Base-by-base conservation (phyloP, 345 rosid species). In the Pistacia atlantica region DNA sequence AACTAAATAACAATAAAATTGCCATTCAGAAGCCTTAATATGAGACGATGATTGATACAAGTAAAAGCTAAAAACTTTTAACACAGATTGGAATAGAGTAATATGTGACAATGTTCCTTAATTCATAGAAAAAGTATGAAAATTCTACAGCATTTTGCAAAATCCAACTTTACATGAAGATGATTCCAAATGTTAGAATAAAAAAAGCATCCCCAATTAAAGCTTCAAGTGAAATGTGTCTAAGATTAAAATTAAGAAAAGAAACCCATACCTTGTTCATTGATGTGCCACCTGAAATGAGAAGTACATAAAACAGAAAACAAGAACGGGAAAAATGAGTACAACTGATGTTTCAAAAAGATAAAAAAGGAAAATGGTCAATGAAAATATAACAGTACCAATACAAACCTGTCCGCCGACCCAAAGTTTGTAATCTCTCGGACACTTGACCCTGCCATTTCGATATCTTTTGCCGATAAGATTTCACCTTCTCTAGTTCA, bases 371-470 rank as follows among this genome's bases (percentile, higher is more conserved):
- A 75, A 59, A 74, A 84, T 56, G 60, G 13, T 72, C 45, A 3
- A 54, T 63, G 38, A 73, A 9, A 54, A 13, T 18, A 12, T 28
- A n/a, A 67, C 13, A 67, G 59, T 45, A 73, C 7, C 55, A 46
- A 75, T 38, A 2, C 64, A 74, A 65, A 91, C 98, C 95, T 71
- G 93, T 75, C 64, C 98, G 88, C 76, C 79, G 82, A 80, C 82
- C 69, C 55, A 95, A 72, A 79, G 81, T 87, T 85, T 86, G 96
- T 75, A 95, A 82, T 77, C 99, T 91, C 58, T 92, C 99, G 1
- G 96, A 85, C 59, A 93, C 97, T 80, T 93, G 94, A 73, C 84
- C 84, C 82, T 93, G 96, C 99, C 99, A 95, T 48, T 93, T 90
- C 0, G 93, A 88, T 81, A 95, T 95, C 84, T 93, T 95, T 71